Conservation (phyloP, 495 filamentous ascomycete species). For the Pseudomonodictys pantanalensis region DNA sequence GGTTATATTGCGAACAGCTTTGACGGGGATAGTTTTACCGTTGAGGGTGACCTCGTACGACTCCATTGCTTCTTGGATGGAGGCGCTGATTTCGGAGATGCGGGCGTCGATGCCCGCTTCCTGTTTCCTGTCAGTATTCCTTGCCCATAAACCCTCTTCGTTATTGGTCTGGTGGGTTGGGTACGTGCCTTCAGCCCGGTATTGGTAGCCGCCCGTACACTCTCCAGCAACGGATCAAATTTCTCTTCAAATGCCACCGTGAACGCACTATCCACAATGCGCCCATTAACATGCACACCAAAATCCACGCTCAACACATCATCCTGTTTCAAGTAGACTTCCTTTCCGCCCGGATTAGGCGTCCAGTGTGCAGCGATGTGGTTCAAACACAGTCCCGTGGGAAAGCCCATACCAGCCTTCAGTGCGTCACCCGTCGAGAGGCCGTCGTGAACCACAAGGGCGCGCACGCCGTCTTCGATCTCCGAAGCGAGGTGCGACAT, state of each 20-base stretch:
- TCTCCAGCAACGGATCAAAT: conserved; percentile 78
- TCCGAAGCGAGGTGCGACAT: conserved; percentile 79
- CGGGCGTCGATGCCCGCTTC: conserved; percentile 81
- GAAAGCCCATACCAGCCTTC: conserved; percentile 83
- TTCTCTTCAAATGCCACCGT: conserved; percentile 82
- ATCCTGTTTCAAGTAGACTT: conserved; percentile 64
- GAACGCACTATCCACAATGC: conserved; percentile 91
- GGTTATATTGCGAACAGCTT: conserved; percentile 82
- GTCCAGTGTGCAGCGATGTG: conserved; percentile 87
- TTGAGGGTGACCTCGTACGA: conserved; percentile 80
- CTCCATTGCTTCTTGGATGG: conserved; percentile 86
- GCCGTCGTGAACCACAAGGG: conserved; percentile 72
- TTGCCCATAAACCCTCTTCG: not conserved
- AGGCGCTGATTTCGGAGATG: conserved; percentile 70
- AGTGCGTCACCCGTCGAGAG: conserved; percentile 75
- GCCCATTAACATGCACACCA: conserved; percentile 84
- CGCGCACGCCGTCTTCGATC: conserved; percentile 81
- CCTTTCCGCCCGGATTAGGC: conserved; percentile 88
- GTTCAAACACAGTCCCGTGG: conserved; percentile 81
- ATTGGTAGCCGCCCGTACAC: conserved; percentile 84
- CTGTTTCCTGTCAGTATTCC: conserved; percentile 29
- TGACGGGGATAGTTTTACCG: conserved; percentile 75
- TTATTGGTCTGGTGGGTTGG: too few relatives aligned
- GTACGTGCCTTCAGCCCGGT: conserved; percentile 62
- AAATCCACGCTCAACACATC: conserved; percentile 96